These are phyloP conservation scores for Ramichloridium luteum DNA, from an alignment of 2,329 filamentous ascomycete species.

Conservation along the genomic window DNA sequence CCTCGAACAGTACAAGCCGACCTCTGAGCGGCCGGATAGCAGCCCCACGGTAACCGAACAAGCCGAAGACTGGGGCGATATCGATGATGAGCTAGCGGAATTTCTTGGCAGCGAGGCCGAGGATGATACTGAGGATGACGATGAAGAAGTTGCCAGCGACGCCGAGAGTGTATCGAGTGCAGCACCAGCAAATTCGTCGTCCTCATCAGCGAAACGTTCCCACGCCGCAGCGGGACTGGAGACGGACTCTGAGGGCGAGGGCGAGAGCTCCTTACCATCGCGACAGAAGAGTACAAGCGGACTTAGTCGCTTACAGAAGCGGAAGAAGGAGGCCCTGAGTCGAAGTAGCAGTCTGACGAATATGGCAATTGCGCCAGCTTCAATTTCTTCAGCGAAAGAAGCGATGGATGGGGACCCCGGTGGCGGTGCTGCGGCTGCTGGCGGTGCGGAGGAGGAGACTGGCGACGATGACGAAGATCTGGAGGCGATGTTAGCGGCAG, in stretches of 20 bases:
- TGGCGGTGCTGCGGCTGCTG: slow-evolving; percentile 19
- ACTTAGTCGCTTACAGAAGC: slow-evolving; percentile 28
- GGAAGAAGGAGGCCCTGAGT: slow-evolving; percentile 36
- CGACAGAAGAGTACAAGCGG: too few relatives aligned
- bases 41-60: slow-evolving; percentile 18
- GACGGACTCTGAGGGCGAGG: slow-evolving; percentile 29
- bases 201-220: slow-evolving; percentile 1
- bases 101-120: slow-evolving; percentile 51
- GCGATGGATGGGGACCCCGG: slow-evolving; percentile 25
- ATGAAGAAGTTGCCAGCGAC: slow-evolving; percentile 13
- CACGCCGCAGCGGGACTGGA: too few relatives aligned
- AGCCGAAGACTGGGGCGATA: slow-evolving; percentile 32
- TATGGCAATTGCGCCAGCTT: slow-evolving; percentile 11
- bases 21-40: slow-evolving; percentile 27
- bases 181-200: slow-evolving; percentile 3
- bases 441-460: slow-evolving; percentile 11
- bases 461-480: slow-evolving; percentile 37
- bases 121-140: slow-evolving; percentile 34
- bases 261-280: slow-evolving; percentile 31
- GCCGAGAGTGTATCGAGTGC: slow-evolving; percentile 13
- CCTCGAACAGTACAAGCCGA: slow-evolving; percentile 37
- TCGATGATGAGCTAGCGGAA: slow-evolving; percentile 61
- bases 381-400: background rate
- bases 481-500: slow-evolving; percentile 42
- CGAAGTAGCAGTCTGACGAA: slow-evolving; percentile 36